Percentiles rank a stretch among this genome's conserved stretches.
Evolutionary conservation across 2,329 filamentous ascomycete species (phyloP).

Genomic region (Myriosclerotinia scirpicola): DNA sequence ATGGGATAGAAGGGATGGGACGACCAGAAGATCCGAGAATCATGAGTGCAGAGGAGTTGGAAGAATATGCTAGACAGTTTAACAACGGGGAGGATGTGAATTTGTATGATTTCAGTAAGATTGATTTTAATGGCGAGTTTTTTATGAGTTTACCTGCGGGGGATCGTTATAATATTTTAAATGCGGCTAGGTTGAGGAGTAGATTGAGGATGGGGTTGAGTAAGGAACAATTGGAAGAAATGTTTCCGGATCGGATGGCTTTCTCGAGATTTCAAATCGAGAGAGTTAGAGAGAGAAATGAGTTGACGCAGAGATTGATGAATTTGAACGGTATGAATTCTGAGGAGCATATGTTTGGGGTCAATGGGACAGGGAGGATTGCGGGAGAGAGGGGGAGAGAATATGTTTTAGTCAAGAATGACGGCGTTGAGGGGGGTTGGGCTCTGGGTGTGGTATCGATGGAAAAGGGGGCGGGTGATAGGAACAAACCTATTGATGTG

Average conservation of each 20-base stretch:
- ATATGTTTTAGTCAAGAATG: constrained; percentile 95
- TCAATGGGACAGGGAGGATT: constrained; percentile 59
- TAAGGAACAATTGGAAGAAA: constrained; percentile 90
- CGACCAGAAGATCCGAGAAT: constrained; percentile 89
- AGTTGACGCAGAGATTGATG: constrained; percentile 93
- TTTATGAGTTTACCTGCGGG: constrained; percentile 86
- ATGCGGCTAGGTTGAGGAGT: constrained; percentile 85
- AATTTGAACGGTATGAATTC: constrained; percentile 86
- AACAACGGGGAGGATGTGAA: constrained; percentile 88
- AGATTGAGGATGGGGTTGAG: constrained; percentile 92
- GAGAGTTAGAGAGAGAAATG: constrained; percentile 86
- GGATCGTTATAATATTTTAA: constrained; percentile 96
- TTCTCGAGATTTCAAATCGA: constrained; percentile 98
- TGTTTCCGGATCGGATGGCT: constrained; percentile 98
- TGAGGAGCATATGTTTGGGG: constrained; percentile 66
- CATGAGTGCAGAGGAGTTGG: constrained; percentile 92
- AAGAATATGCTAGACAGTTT: constrained; percentile 92
- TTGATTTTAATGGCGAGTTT: constrained; percentile 95
- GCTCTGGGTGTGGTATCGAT: constrained; percentile 89
- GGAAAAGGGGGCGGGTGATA: constrained; percentile 74
- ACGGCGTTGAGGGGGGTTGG: constrained; percentile 93
- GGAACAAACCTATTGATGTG: constrained; percentile 88
- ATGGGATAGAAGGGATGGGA: constrained; percentile 80
- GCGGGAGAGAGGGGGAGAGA: constrained; percentile 86
- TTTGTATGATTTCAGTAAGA: constrained; percentile 95